Conservation (phyloP, 352 stramenopile species). For the Phytophthora pisi region DNA sequence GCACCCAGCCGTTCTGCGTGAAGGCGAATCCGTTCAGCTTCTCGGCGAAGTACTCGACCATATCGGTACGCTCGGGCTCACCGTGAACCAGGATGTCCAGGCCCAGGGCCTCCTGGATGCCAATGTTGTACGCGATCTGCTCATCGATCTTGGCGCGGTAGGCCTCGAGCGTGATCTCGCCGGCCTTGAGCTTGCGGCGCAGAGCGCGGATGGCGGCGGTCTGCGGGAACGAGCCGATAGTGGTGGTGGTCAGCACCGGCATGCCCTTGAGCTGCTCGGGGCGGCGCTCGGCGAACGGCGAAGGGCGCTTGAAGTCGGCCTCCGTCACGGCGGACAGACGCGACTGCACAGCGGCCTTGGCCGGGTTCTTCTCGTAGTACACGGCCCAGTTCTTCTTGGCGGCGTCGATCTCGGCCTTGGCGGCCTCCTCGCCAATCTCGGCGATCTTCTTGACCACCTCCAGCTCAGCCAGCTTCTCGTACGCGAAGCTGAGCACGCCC, state of each 20-base stretch:
- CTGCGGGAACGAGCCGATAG: slow-evolving; percentile 95
- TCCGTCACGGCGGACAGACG: slow-evolving; percentile 66
- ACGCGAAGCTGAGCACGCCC: slow-evolving; percentile 86
- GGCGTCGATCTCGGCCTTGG: slow-evolving; percentile 54
- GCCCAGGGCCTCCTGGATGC: slow-evolving; percentile 90
- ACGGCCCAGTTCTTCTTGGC: slow-evolving; percentile 67
- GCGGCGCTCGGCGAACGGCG: slow-evolving; percentile 80
- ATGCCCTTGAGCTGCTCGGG: slow-evolving; percentile 68
- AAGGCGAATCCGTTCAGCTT: slow-evolving; percentile 93
- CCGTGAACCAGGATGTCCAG: slow-evolving; percentile 95
- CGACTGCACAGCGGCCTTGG: slow-evolving; percentile 66
- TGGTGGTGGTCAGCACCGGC: slow-evolving; percentile 92
- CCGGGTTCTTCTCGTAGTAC: slow-evolving; percentile 88
- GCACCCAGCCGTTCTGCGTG: slow-evolving; percentile 93
- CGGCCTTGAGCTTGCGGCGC: slow-evolving; percentile 81
- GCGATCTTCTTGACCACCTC: slow-evolving; percentile 81
- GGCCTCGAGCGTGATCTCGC: slow-evolving; percentile 72
- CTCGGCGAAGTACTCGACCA: slow-evolving; percentile 96
- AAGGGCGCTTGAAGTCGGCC: slow-evolving; percentile 82
- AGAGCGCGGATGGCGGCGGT: slow-evolving; percentile 87
- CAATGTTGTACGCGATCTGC: slow-evolving; percentile 93
- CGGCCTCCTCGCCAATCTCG: slow-evolving; percentile 58
- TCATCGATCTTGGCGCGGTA: slow-evolving; percentile 91
- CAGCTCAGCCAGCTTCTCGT: slow-evolving; percentile 91
- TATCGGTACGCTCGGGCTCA: slow-evolving; percentile 93